Evolutionary conservation across 345 rosid genomes (phyloP), one percentile per base, ranked within the genome.

Genomic region (Physaria fendleri): DNA sequence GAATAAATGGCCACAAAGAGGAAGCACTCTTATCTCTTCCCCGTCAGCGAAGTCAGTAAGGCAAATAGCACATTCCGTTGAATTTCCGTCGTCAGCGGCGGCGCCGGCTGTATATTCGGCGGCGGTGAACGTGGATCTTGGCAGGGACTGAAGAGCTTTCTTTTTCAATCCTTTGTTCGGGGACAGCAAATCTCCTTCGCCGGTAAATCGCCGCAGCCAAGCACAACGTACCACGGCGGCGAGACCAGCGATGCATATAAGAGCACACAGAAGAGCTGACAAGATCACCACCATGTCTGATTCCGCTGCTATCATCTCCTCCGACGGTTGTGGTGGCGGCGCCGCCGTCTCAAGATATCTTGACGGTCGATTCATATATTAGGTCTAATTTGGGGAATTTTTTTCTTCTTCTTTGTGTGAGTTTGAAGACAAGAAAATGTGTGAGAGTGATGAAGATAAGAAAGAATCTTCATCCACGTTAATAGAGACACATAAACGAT

Each of bases 201-300:
- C 15, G 11, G 47, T 38, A 6, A 48, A 17, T 4, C 75, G 66
- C 11, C 83, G 81, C 34, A 79, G 66, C 65, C 84, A 81, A 42
- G 90, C 79, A 65, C 90, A 83, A 2, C 88, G 84, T 6, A 79
- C 60, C 21, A 78, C 82, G 1, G 88, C 90, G 8, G 81, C 69
- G 41, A 88, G 76, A 2, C 93, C 96, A 47, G 85, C 82, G 0
- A 76, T 81, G 47, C 85, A 85, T 22, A 88, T 83, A 43, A 88
- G 72, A 20, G 88, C 88, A 59, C 96, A 88, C 7, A 88, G 76
- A 56, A 88, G 86, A 38, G 76, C 82, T 0, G 88, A 90, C 39
- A 85, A 68, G 56, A 80, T 74, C 30, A 88, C 79, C 1, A 88
- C 83, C 55, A 80, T 71, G 63, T 88, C 82, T 1, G 90, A 80